A percentile compares a stretch with the other conserved stretches of the same genome.
These are phyloP conservation scores for Talaromyces sp. DNA, from an alignment of 2,329 filamentous ascomycete species.

Conservation along the genomic window DNA sequence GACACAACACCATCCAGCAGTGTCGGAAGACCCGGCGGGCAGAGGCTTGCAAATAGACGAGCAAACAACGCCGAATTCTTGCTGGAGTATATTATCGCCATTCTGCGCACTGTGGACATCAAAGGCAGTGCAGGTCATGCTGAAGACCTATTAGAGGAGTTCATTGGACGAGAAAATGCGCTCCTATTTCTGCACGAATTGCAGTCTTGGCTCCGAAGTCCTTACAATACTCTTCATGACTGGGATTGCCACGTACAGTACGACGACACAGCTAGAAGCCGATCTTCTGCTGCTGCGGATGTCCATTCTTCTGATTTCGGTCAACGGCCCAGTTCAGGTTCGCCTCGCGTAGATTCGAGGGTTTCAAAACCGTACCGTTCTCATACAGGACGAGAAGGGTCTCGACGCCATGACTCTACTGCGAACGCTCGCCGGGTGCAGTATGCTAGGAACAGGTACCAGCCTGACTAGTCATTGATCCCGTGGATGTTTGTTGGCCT, in stretches of 20 bases:
- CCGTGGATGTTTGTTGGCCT: background rate
- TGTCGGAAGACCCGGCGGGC: constrained; percentile 22
- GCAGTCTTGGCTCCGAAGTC: constrained; percentile 74
- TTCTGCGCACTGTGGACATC: constrained; percentile 76
- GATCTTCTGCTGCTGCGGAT: background rate
- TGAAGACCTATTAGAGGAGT: constrained; percentile 72
- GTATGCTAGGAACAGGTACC: constrained; percentile 26
- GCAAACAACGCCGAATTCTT: constrained; percentile 75
- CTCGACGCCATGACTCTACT: constrained; percentile 13
- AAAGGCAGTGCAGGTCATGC: constrained; percentile 73
- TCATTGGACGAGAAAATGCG: constrained; percentile 68
- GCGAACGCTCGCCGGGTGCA: constrained; percentile 22
- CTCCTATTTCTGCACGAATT: constrained; percentile 79
- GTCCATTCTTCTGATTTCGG: constrained; percentile 3
- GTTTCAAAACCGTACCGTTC: constrained; percentile 20
- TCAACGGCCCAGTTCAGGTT: constrained; percentile 20
- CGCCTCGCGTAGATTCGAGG: constrained; percentile 16
- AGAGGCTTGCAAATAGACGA: constrained; percentile 38
- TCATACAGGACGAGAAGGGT: constrained; percentile 9
- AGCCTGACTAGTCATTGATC: constrained; percentile 18
- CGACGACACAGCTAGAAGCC: constrained; percentile 17
- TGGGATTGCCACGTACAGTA: constrained; percentile 85
- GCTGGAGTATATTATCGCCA: constrained; percentile 77
- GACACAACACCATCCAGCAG: constrained; percentile 8
- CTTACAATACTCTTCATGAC: constrained; percentile 62